Evolutionary conservation across 2,329 filamentous ascomycete genomes (phyloP), one percentile per base, ranked within the genome.

Genomic region (Claviceps africana): DNA sequence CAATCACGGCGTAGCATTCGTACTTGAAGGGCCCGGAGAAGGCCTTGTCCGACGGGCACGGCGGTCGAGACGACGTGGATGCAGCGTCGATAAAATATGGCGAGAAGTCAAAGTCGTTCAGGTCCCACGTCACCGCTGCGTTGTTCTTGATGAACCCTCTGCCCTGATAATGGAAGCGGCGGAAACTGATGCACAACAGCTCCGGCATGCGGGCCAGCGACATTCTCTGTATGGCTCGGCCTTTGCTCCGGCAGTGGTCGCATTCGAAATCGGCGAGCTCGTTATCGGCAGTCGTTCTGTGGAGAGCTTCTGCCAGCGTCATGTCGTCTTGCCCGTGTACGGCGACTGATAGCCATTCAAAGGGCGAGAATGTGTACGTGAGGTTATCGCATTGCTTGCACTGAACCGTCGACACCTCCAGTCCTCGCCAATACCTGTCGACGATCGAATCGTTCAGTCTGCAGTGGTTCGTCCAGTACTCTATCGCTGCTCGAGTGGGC

Each of bases 1-100:
- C 76, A 51, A 94, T 79, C 7, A 96, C 85, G 2, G 83, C 91
- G 64, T 95, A 96, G 50, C 86, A 83, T 62, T 95, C 85, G 66
- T 96, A 98, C 5, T 73, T 70, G 62, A 86, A 88, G 0, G 86
- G 83, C 1, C 67, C 69, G 2, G 61, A 59, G 53, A 76, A 74
- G 15, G 70, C 69, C 10, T 60, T 65, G 53, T 73, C 70, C 40
- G 40, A 15, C 17, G 48, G n/a, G 19, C 5, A 39, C 19, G 48
- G 28, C 50, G 63, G 70, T 52, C 60, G 70, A 21, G 21, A 9
- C 1, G 22, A 19, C 21, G 51, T 13, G 7, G 15, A 44, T 15
- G 51, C 51, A 60, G 65, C 55, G 13, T 62, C 62, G 54, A 72
- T 64, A 55, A 70, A 72, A 59, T 69, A 74, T 6, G 64, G 67